A percentile compares a stretch with the other conserved stretches of the same genome.
Evolutionary conservation across 805 yeast species (phyloP).

Genomic region (Ogataea minuta): DNA sequence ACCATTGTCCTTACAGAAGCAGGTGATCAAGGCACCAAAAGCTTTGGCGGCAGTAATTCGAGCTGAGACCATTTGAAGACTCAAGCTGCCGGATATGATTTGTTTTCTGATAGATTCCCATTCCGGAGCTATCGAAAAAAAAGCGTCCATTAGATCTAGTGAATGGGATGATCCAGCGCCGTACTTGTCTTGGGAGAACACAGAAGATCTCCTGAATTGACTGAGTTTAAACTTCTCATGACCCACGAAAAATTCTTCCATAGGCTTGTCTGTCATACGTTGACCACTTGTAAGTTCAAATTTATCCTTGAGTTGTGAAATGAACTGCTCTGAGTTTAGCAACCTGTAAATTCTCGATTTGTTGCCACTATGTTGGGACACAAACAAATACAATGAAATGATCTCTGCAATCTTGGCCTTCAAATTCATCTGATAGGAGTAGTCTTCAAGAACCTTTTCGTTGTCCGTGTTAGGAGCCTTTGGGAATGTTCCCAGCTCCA

Average conservation of each 20-base stretch:
- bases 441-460: conserved; percentile 30
- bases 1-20: conserved; percentile 49
- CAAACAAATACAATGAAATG: conserved; percentile 67
- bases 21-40: conserved; percentile 73
- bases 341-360: conserved; percentile 37
- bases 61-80: conserved; percentile 60
- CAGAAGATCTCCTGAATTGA: conserved; percentile 51
- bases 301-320: conserved; percentile 39
- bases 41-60: conserved; percentile 71
- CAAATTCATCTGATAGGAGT: conserved; percentile 55
- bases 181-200: conserved; percentile 45
- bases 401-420: conserved; percentile 72
- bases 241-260: conserved; percentile 42
- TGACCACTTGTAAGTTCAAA: conserved; percentile 34
- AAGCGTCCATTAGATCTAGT: conserved; percentile 57
- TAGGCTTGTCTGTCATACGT: conserved; percentile 34
- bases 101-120: conserved; percentile 52
- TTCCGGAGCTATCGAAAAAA: conserved; percentile 43
- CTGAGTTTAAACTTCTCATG: conserved; percentile 44
- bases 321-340: conserved; percentile 25
- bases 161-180: conserved; percentile 58
- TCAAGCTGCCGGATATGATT: conserved; percentile 57
- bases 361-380: conserved; percentile 44
- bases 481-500: conserved; percentile 28
- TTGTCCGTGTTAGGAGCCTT: conserved; percentile 19